A percentile compares a stretch with the other conserved stretches of the same genome.
phyloP scores from a whole-genome alignment of 176 grass and related monocot genomes.

The Echinochloa phyllopogon region DNA sequence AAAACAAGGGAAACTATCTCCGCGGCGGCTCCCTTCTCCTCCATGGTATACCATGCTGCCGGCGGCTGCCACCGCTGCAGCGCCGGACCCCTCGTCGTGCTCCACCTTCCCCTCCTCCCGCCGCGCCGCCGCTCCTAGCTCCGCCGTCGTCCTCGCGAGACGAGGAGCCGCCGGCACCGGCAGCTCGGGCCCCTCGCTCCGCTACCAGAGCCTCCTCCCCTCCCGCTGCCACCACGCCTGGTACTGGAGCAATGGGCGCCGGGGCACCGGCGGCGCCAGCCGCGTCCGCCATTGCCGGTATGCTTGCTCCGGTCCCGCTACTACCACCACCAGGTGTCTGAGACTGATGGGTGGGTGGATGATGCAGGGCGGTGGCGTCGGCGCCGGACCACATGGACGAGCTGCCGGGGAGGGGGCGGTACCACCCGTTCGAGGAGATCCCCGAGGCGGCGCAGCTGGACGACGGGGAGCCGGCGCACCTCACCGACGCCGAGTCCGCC shows the following conservation, averaged over 20 bases:
- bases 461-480: slow-evolving; percentile 46
- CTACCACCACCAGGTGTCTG: not conserved
- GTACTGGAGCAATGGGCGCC: slow-evolving; percentile 38
- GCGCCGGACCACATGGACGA: slow-evolving; percentile 51
- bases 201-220: not conserved
- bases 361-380: slow-evolving; percentile 40
- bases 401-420: slow-evolving; percentile 38
- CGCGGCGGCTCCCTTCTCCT: slow-evolving; percentile 12
- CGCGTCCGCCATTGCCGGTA: slow-evolving; percentile 38
- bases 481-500: slow-evolving; percentile 75
- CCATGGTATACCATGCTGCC: slow-evolving; percentile 66
- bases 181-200: not conserved
- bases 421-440: slow-evolving; percentile 87
- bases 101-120: slow-evolving; percentile 21
- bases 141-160: not conserved
- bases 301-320: not conserved
- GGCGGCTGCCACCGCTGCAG: slow-evolving; percentile 34
- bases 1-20: not conserved
- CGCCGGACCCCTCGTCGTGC: slow-evolving; percentile 24
- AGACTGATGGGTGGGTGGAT: not conserved
- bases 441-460: slow-evolving; percentile 31
- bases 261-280: not conserved
- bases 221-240: slow-evolving; percentile 13
- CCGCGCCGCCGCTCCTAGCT: not conserved
- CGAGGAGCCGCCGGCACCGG: not conserved